These are phyloP conservation scores for Cutaneotrichosporon sp. DNA, from an alignment of 1,284 basidiomycete species.

Conservation along the genomic window DNA sequence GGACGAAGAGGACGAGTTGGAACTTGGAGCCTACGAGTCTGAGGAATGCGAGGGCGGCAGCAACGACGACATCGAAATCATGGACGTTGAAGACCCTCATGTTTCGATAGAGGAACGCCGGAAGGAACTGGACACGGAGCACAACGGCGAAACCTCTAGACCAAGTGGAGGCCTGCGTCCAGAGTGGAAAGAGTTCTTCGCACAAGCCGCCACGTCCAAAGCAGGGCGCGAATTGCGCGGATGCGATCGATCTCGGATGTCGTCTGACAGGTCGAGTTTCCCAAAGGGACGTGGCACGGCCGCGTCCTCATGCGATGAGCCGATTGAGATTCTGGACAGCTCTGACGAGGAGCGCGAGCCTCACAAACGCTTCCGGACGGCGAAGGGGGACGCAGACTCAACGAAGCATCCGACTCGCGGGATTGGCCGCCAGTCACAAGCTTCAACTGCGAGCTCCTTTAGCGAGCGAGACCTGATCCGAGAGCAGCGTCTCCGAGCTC, in stretches of 20 bases:
- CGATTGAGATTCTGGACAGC: background rate
- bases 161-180: constrained; percentile 29
- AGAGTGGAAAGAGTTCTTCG: constrained; percentile 35
- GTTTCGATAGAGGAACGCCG: constrained; percentile 30
- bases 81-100: constrained; percentile 34
- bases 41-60: background rate
- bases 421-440: background rate
- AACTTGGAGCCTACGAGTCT: background rate
- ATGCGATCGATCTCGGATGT: background rate
- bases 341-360: background rate
- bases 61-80: constrained; percentile 16
- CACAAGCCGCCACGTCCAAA: background rate
- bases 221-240: background rate
- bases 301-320: background rate
- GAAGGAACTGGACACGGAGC: constrained; percentile 43
- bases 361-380: background rate
- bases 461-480: constrained; percentile 13
- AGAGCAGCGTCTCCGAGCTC: constrained; percentile 28
- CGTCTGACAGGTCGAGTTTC: background rate
- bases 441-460: background rate
- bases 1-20: background rate
- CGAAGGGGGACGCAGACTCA: background rate
- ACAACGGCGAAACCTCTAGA: constrained; percentile 31
- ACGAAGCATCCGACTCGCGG: background rate
- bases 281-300: background rate